A percentile compares a stretch with the other conserved stretches of the same genome.
These are phyloP conservation scores for Zalaria obscura DNA, from an alignment of 2,329 filamentous ascomycete genomes.

Conservation along the genomic window DNA sequence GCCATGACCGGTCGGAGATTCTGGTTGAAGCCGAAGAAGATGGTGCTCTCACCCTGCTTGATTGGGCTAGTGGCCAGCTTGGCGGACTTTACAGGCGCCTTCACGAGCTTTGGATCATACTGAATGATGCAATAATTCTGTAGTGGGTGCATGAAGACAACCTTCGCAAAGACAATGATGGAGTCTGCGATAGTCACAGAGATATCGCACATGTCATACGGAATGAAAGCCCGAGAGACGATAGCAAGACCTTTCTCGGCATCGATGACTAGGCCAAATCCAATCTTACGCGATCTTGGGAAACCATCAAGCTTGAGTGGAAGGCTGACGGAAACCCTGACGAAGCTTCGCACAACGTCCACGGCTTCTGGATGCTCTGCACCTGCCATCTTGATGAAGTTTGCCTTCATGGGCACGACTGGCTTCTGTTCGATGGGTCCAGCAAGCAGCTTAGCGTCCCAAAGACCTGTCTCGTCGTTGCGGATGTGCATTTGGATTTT, in stretches of 20 bases:
- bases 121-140: slow-evolving; percentile 95
- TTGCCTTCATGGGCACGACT: slow-evolving; percentile 61
- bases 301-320: slow-evolving; percentile 97
- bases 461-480: slow-evolving; percentile 79
- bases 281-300: slow-evolving; percentile 83
- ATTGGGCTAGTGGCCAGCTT: slow-evolving; percentile 68
- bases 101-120: slow-evolving; percentile 86
- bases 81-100: slow-evolving; percentile 83
- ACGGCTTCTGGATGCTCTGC: slow-evolving; percentile 82
- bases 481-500: slow-evolving; percentile 88
- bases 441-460: slow-evolving; percentile 83
- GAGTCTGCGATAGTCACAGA: slow-evolving; percentile 93
- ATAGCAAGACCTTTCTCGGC: slow-evolving; percentile 90
- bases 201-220: slow-evolving; percentile 94
- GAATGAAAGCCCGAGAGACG: slow-evolving; percentile 85
- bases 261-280: slow-evolving; percentile 94
- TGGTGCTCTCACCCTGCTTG: slow-evolving; percentile 84
- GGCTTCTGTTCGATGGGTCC: slow-evolving; percentile 64
- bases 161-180: slow-evolving; percentile 84
- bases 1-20: slow-evolving; percentile 88
- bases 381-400: slow-evolving; percentile 85
- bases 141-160: slow-evolving; percentile 88
- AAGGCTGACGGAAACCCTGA: slow-evolving; percentile 84
- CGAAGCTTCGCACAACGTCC: slow-evolving; percentile 86
- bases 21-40: slow-evolving; percentile 97